Percentiles rank a stretch among this genome's conserved stretches.
Evolutionary conservation across 2,329 filamentous ascomycete genomes (phyloP).

Genomic region (Colletotrichum sp.): DNA sequence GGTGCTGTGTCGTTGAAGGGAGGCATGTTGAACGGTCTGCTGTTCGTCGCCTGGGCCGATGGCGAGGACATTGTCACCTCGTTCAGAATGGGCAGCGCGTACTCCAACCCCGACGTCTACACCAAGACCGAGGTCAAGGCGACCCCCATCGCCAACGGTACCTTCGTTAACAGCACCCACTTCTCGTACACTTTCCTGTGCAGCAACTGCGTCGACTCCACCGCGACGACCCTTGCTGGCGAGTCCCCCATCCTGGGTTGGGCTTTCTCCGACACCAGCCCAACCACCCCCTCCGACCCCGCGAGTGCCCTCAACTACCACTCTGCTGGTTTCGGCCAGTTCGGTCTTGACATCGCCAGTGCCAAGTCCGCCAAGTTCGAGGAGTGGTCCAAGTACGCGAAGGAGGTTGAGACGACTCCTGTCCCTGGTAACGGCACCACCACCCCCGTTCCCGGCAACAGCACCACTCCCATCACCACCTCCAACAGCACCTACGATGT

Average conservation of each 20-base stretch:
- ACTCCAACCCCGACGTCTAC: constrained; percentile 52
- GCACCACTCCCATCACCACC: constrained; percentile 23
- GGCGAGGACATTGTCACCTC: constrained; percentile 41
- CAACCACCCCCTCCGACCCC: constrained; percentile 33
- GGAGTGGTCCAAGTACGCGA: constrained; percentile 13
- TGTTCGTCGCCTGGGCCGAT: constrained; percentile 56
- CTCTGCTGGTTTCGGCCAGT: constrained; percentile 41
- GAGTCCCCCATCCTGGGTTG: constrained; percentile 39
- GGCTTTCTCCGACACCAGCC: constrained; percentile 38
- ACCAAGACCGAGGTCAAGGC: constrained; percentile 41
- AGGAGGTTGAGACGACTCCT: neutral
- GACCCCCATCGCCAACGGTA: constrained; percentile 53
- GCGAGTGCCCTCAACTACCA: constrained; percentile 42
- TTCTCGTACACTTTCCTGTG: constrained; percentile 61
- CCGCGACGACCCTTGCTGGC: constrained; percentile 33
- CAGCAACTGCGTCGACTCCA: constrained; percentile 42
- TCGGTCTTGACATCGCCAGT: constrained; percentile 32
- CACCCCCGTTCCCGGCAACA: constrained; percentile 24
- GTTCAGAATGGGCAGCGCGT: constrained; percentile 39
- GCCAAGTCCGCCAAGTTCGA: constrained; percentile 36
- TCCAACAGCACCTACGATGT: constrained; percentile 42
- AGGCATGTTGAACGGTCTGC: constrained; percentile 50
- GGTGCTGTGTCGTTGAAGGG: constrained; percentile 52
- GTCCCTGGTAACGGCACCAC: constrained; percentile 6
- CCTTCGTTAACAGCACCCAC: constrained; percentile 56